A percentile compares a stretch with the other conserved stretches of the same genome.
These are phyloP conservation scores for Podospora fimiseda DNA, from an alignment of 495 filamentous ascomycete species.

Conservation along the genomic window DNA sequence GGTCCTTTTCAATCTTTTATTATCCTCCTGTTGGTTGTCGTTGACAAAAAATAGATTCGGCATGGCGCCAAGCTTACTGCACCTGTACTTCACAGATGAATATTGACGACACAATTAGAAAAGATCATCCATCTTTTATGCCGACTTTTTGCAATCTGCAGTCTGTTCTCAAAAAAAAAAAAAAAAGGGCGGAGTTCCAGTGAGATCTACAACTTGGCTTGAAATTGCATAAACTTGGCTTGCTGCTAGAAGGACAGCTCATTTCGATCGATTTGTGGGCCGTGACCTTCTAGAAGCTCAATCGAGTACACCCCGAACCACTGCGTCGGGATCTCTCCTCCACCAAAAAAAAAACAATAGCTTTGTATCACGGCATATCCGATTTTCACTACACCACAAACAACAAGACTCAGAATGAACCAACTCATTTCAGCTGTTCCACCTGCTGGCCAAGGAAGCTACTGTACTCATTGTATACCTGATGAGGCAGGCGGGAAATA, in stretches of 20 bases:
- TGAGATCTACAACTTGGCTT: constrained; percentile 8
- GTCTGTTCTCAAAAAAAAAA: neutral
- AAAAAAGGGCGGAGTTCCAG: neutral
- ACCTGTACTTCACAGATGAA: neutral
- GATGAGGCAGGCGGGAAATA: neutral
- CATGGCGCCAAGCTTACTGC: no score
- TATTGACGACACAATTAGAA: no score
- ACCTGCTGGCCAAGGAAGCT: neutral
- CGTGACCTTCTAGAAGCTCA: constrained; percentile 11
- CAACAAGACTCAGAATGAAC: no score
- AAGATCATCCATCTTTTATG: no score
- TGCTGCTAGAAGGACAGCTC: constrained; percentile 16
- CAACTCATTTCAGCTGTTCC: no score
- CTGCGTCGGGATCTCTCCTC: neutral
- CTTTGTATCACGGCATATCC: constrained; percentile 2
- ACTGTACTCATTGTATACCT: neutral
- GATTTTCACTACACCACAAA: no score
- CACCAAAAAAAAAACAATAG: neutral
- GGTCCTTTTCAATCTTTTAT: no score
- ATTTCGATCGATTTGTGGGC: constrained; percentile 16
- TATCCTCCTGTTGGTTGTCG: no score
- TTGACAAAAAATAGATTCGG: no score
- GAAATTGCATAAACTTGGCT: constrained; percentile 23
- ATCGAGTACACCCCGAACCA: constrained; percentile 8
- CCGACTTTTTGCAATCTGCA: no score